phyloP scores from a whole-genome alignment of 2,329 filamentous ascomycete species.

The Fusarium xyrophilum region DNA sequence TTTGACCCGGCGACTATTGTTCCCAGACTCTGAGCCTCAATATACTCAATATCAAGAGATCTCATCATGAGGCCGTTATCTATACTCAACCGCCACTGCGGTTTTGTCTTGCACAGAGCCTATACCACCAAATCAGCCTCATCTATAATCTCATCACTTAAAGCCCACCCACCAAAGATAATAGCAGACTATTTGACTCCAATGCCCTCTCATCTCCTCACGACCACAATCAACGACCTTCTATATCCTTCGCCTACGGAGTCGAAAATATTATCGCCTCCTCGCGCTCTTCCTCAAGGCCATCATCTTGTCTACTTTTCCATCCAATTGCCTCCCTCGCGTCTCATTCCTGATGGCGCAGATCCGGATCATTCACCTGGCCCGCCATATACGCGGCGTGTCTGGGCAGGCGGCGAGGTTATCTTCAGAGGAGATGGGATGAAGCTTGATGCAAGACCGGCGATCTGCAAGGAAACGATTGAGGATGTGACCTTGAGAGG shows the following conservation, averaged over 20 bases:
- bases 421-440: conserved; percentile 54
- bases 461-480: conserved; percentile 56
- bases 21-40: background rate
- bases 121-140: conserved; percentile 13
- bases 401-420: conserved; percentile 88
- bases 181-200: conserved; percentile 59
- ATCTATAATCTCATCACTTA: conserved; percentile 33
- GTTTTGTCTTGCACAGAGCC: background rate
- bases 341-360: conserved; percentile 81
- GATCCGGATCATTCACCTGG: conserved; percentile 81
- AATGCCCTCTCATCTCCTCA: conserved; percentile 70
- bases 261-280: conserved; percentile 33
- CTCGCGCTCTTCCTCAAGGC: conserved; percentile 62
- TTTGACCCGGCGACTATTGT: background rate
- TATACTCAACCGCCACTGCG: conserved; percentile 13
- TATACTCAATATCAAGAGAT: background rate
- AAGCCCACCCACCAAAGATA: conserved; percentile 43
- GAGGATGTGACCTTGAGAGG: conserved; percentile 48
- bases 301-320: conserved; percentile 92
- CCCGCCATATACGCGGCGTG: conserved; percentile 72
- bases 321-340: conserved; percentile 64
- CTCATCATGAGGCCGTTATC: background rate
- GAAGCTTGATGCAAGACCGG: conserved; percentile 49
- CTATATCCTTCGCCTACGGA: conserved; percentile 45
- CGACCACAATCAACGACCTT: conserved; percentile 65